Conservation (phyloP, 495 filamentous ascomycete species). For the Bacidia rubella region DNA sequence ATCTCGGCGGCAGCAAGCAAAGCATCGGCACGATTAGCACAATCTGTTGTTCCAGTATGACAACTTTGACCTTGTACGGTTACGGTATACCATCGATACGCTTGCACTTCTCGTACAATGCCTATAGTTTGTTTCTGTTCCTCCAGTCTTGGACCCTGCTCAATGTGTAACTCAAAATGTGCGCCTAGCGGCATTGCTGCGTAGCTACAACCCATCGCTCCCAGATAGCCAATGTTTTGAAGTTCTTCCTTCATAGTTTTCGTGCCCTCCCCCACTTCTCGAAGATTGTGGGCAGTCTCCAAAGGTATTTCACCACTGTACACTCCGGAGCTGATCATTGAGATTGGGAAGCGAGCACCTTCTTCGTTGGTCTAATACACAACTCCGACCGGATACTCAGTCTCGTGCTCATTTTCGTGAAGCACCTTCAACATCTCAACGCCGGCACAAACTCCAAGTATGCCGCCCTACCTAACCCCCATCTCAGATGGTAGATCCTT, state of each 20-base stretch:
- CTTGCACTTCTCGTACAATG: constrained; percentile 53
- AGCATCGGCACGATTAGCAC: constrained; percentile 36
- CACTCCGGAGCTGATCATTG: constrained; percentile 64
- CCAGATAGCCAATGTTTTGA: constrained; percentile 58
- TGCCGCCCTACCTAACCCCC: constrained; percentile 48
- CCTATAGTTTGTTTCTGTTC: constrained; percentile 48
- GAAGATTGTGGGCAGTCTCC: constrained; percentile 45
- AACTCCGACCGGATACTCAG: constrained; percentile 55
- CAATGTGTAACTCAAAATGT: constrained; percentile 76
- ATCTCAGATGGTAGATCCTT: background rate
- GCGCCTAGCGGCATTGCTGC: constrained; percentile 56
- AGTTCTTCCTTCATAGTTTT: constrained; percentile 58
- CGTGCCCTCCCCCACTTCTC: constrained; percentile 35
- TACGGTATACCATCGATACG: constrained; percentile 59
- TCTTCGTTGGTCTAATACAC: constrained; percentile 84
- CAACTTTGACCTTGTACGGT: constrained; percentile 51
- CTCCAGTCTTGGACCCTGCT: constrained; percentile 64
- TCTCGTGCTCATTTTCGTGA: constrained; percentile 54
- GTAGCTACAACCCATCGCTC: constrained; percentile 41
- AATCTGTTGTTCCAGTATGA: constrained; percentile 66
- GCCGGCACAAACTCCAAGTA: constrained; percentile 58
- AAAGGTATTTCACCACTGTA: constrained; percentile 58
- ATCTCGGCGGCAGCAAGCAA: constrained; percentile 54
- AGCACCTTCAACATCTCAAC: constrained; percentile 58
- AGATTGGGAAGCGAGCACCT: constrained; percentile 66